Conservation (phyloP, 768 basidiomycete species). For the Paxillus rubicundulus region DNA sequence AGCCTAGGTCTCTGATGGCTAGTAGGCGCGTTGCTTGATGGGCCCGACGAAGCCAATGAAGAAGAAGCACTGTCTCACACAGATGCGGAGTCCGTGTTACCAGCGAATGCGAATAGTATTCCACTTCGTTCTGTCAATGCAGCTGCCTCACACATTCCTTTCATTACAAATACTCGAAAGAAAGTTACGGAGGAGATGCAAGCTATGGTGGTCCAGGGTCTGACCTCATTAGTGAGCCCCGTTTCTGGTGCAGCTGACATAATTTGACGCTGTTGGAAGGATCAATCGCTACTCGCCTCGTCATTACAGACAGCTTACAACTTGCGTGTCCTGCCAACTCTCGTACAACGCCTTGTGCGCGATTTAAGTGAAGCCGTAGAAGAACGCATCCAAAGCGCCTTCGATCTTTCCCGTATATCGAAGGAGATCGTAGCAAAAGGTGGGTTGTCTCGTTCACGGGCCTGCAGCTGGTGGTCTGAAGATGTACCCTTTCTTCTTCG, state of each 20-base stretch:
- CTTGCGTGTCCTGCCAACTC: slow-evolving; percentile 75
- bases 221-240: slow-evolving; percentile 66
- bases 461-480: neutral
- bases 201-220: slow-evolving; percentile 77
- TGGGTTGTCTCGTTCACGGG: slow-evolving; percentile 20
- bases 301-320: slow-evolving; percentile 97
- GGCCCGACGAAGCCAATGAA: slow-evolving; percentile 24
- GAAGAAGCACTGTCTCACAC: neutral
- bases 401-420: slow-evolving; percentile 85
- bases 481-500: neutral
- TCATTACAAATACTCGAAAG: slow-evolving; percentile 67
- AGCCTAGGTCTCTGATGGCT: slow-evolving; percentile 2
- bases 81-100: slow-evolving; percentile 11
- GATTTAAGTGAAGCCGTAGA: slow-evolving; percentile 86
- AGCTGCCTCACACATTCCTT: slow-evolving; percentile 65
- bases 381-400: slow-evolving; percentile 73
- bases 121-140: slow-evolving; percentile 73
- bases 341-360: slow-evolving; percentile 73
- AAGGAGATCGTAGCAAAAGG: slow-evolving; percentile 84
- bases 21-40: slow-evolving; percentile 52
- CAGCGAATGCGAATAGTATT: slow-evolving; percentile 33
- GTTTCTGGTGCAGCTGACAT: neutral
- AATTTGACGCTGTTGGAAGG: slow-evolving; percentile 42
- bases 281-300: slow-evolving; percentile 87
- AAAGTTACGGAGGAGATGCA: slow-evolving; percentile 88